These are phyloP conservation scores for Lactarius hengduanensis DNA, from an alignment of 768 basidiomycete genomes.

Conservation along the genomic window DNA sequence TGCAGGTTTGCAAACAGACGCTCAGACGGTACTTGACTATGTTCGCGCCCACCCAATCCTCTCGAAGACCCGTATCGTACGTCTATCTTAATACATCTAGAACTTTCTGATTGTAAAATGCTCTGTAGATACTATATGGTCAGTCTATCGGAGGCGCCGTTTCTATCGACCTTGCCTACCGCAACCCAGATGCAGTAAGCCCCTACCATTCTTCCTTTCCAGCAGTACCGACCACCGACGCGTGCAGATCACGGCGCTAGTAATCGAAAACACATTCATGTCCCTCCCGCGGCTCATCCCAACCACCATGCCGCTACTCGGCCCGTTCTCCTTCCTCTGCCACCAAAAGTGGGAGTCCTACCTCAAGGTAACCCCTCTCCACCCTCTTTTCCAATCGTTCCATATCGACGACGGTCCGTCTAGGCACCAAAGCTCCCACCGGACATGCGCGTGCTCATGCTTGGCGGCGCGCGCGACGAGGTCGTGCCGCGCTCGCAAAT, in stretches of 20 bases:
- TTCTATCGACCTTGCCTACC: slow-evolving; percentile 80
- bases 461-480: slow-evolving; percentile 72
- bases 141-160: slow-evolving; percentile 94
- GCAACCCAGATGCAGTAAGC: slow-evolving; percentile 65
- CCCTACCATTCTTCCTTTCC: neutral
- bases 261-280: slow-evolving; percentile 93
- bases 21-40: slow-evolving; percentile 80
- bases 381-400: too few species aligned
- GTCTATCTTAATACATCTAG: too few species aligned
- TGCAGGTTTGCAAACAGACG: slow-evolving; percentile 76
- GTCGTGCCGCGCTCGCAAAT: slow-evolving; percentile 78
- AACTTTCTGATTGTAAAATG: neutral
- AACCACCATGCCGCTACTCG: slow-evolving; percentile 67
- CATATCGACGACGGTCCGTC: slow-evolving; percentile 35
- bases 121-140: slow-evolving; percentile 68
- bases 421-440: slow-evolving; percentile 51
- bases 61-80: slow-evolving; percentile 64
- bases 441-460: slow-evolving; percentile 73
- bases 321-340: slow-evolving; percentile 74
- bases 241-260: slow-evolving; percentile 67
- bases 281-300: slow-evolving; percentile 84
- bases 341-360: slow-evolving; percentile 88
- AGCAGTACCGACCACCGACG: neutral
- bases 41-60: slow-evolving; percentile 62
- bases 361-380: slow-evolving; percentile 46